Evolutionary conservation across 371 early-diverging fungal genomes (phyloP), one percentile per base, ranked within the genome.

Genomic region (Zychaea mexicana): DNA sequence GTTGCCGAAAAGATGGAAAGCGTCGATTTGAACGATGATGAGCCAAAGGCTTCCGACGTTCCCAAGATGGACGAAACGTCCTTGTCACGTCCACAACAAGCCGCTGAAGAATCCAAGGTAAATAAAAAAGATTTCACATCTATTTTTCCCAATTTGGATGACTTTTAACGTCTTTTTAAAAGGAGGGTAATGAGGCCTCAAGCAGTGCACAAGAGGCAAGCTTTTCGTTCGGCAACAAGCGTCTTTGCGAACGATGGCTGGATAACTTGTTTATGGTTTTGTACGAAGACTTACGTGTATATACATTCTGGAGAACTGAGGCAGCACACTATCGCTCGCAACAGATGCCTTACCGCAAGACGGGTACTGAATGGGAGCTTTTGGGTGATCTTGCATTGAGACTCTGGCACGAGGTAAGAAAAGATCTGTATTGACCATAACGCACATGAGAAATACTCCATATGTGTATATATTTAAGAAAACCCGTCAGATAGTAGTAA

Each of bases 241-340:
- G 98, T 19, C 87, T 98, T 42, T 98, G 98, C 68, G 98, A 98
- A 69, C 94, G 97, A 67, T 98, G 98, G 98, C 84, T 98, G 67
- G 98, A 98, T 74, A 96, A 97, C 72, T 81, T 97, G 42, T 97
- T 98, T 62, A 96, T 97, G 97, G 95, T 98, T 3, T 77, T 98
- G 42, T 98, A 96, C 65, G 97, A 95, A 72, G 98, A 98, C 69
- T 81, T 98, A 57, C 90, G 98, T 30, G 89, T 94, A 21, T 98
- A 96, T 74, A 95, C 97, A 1, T 87, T 89, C 64, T 93, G 92
- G 90, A 76, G 90, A 60, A 85, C 92, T 5, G 91, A 91, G 64
- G 81, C 90, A 60, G 72, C 85, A 27, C 86, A 83, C 56, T 80
- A 87, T 39, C 87, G 88, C 17, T 85, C 87, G 9, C 89, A 92